phyloP scores from a whole-genome alignment of 2,329 filamentous ascomycete genomes.

The Cercospora sesami region DNA sequence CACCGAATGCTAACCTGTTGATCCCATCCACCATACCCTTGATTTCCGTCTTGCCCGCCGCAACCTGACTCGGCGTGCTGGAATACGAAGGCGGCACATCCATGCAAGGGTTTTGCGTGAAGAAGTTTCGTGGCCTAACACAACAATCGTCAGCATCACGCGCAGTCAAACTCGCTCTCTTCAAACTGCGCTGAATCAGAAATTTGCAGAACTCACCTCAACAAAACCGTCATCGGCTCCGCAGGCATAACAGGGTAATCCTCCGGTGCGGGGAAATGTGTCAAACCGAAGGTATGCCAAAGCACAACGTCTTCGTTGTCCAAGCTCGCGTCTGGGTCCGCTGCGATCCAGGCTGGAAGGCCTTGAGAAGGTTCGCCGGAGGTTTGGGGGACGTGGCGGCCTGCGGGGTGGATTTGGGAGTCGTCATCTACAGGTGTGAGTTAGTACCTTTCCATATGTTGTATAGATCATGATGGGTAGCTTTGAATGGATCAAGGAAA shows the following conservation, averaged over 20 bases:
- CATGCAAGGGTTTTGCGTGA: slow-evolving; percentile 73
- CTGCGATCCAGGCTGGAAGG: slow-evolving; percentile 72
- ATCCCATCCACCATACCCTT: slow-evolving; percentile 53
- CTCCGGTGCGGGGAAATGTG: slow-evolving; percentile 84
- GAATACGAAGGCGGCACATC: slow-evolving; percentile 78
- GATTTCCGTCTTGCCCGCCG: slow-evolving; percentile 38
- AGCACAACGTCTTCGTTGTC: slow-evolving; percentile 84
- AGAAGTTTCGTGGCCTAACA: slow-evolving; percentile 71
- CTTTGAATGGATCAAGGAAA: too few species aligned
- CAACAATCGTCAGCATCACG: background rate
- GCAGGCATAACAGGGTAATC: slow-evolving; percentile 82
- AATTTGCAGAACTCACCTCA: background rate
- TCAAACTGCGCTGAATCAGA: background rate
- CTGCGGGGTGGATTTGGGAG: slow-evolving; percentile 79
- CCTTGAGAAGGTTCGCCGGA: slow-evolving; percentile 74
- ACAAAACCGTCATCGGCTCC: slow-evolving; percentile 67
- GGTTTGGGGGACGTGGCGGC: slow-evolving; percentile 84
- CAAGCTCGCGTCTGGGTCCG: slow-evolving; percentile 65
- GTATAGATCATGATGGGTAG: too few species aligned
- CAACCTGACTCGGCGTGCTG: slow-evolving; percentile 68
- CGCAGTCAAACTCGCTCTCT: background rate
- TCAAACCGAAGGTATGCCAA: slow-evolving; percentile 92
- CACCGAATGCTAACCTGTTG: slow-evolving; percentile 51
- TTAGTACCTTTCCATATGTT: too few species aligned
- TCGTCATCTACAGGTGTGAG: too few species aligned